These are phyloP conservation scores for Chlamydomonas reinhardtii DNA, from an alignment of 163 green algal species.

Conservation along the genomic window DNA sequence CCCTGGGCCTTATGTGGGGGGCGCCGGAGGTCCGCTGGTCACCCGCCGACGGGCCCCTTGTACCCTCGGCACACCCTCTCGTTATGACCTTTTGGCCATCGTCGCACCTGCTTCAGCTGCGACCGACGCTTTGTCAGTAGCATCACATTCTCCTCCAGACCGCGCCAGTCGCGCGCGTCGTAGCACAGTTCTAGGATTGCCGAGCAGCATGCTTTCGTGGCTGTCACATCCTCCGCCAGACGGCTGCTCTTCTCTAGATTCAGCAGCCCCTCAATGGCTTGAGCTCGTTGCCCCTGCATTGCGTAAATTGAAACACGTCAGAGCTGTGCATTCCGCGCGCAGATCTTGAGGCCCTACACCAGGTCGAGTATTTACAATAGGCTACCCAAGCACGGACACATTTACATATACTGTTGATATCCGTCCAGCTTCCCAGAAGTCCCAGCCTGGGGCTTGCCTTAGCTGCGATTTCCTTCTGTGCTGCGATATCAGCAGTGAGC, in stretches of 20 bases:
- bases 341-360: neutral
- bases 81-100: too few relatives aligned
- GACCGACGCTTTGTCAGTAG: slow-evolving; percentile 94
- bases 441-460: slow-evolving; percentile 42
- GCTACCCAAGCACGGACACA: too few relatives aligned
- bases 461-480: slow-evolving; percentile 56
- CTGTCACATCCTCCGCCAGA: slow-evolving; percentile 90
- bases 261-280: slow-evolving; percentile 88
- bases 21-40: too few relatives aligned
- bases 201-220: slow-evolving; percentile 81
- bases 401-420: too few relatives aligned
- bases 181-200: slow-evolving; percentile 91
- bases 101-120: slow-evolving; percentile 92
- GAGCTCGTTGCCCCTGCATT: slow-evolving; percentile 69
- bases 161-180: slow-evolving; percentile 88
- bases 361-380: too few relatives aligned
- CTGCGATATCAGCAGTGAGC: slow-evolving; percentile 69
- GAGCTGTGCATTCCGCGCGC: neutral
- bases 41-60: too few relatives aligned
- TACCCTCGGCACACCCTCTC: too few relatives aligned
- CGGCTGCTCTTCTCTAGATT: slow-evolving; percentile 93
- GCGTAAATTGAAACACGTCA: neutral
- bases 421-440: too few relatives aligned
- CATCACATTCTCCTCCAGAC: slow-evolving; percentile 94
- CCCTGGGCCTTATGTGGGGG: too few relatives aligned